Evolutionary conservation across 1,139 yeast genomes (phyloP).

Genomic region (Suhomyces terraborum): DNA sequence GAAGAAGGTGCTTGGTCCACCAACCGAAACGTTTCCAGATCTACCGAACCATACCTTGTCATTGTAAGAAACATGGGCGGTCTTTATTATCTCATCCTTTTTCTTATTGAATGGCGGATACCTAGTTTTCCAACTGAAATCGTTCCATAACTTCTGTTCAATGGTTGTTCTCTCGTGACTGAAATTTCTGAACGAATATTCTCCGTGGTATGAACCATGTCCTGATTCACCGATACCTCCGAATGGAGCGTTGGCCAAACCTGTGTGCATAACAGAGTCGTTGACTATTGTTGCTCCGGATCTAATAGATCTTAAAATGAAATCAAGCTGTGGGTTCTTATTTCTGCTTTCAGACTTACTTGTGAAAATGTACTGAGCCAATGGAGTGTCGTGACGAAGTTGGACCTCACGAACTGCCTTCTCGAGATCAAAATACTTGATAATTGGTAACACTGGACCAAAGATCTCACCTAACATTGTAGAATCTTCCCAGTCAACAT

Average conservation of each 20-base stretch:
- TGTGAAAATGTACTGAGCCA: slow-evolving; percentile 79
- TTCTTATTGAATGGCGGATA: slow-evolving; percentile 63
- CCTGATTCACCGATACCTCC: slow-evolving; percentile 94
- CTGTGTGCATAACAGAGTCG: slow-evolving; percentile 75
- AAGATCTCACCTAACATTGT: slow-evolving; percentile 78
- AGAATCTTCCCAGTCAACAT: slow-evolving; percentile 65
- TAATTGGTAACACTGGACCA: slow-evolving; percentile 82
- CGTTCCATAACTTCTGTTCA: slow-evolving; percentile 70
- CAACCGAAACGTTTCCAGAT: slow-evolving; percentile 34
- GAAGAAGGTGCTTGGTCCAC: slow-evolving; percentile 41
- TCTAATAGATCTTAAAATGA: slow-evolving; percentile 55
- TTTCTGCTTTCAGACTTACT: slow-evolving; percentile 35
- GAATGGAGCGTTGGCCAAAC: slow-evolving; percentile 73
- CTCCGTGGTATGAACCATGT: slow-evolving; percentile 78
- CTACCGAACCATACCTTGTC: slow-evolving; percentile 42
- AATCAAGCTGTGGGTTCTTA: slow-evolving; percentile 51
- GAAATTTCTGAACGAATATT: slow-evolving; percentile 68
- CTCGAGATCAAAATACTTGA: slow-evolving; percentile 54
- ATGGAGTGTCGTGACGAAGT: slow-evolving; percentile 74
- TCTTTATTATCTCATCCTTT: slow-evolving; percentile 33
- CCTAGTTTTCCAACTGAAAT: slow-evolving; percentile 56
- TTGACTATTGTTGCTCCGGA: slow-evolving; percentile 77
- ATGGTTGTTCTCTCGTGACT: slow-evolving; percentile 74
- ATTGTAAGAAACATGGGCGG: slow-evolving; percentile 31
- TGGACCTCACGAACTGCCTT: slow-evolving; percentile 52